Evolutionary conservation across 371 early-diverging fungal species (phyloP), one percentile per base, ranked within the genome.

Genomic region (Synchytrium microbalum): DNA sequence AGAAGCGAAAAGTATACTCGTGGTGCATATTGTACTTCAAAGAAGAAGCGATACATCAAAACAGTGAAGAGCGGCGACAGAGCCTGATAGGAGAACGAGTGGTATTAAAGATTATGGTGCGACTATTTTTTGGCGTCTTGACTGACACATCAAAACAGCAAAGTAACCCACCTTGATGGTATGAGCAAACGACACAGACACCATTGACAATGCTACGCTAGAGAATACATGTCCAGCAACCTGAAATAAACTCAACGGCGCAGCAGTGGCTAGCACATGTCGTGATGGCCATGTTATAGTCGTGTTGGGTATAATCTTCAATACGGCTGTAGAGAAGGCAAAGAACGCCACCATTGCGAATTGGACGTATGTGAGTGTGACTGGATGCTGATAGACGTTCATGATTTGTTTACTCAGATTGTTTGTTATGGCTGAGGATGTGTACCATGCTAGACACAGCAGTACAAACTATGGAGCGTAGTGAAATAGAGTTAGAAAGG

Each of bases 61-160:
- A 92, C 91, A 1, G 94, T 92, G 70, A 94, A 92, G 13, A 94
- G 77, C 14, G 94, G 94, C 19, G 92, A 87, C 1, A 92, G 70
- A 24, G 91, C 91, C 91, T 92, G 67, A 26, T 38, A 55, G 14
- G 62, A 58, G n/a, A 61, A 27, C 46, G 62, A 59, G 51, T 26
- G 23, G 2, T 56, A 24, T 54, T 58, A 0, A 56, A 32, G 26
- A n/a, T 52, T 14, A 59, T 33, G 5, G 13, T 16, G 52, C n/a
- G 54, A 23, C 32, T 14, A 2, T 16, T 26, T 32, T 52, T 54
- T 57, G 57, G 66, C 46, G 38, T 32, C 53, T 23, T 24, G 16
- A 25, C 27, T 30, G 16, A 67, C 2, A 23, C 54, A 1, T 69
- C 32, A n/a, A 8, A 23, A 8, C 24, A 31, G 16, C 38, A 55